Conservation (phyloP, 805 yeast genomes). For the Candida tallmaniae region DNA sequence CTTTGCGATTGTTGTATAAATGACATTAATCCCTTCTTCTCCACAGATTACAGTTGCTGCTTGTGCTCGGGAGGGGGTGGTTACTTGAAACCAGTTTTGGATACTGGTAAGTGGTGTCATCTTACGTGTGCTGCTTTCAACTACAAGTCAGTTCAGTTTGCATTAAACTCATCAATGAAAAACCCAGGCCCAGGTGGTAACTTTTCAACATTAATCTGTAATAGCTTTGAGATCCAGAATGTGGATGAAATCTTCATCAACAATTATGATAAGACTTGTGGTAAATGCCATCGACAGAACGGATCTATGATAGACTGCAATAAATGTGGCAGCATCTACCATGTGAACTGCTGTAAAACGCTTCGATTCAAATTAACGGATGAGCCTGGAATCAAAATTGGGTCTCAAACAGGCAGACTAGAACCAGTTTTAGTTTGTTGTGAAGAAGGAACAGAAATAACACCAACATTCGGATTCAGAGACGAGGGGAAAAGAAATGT, state of each 20-base stretch:
- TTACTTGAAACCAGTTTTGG: constrained; percentile 62
- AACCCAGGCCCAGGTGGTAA: background rate
- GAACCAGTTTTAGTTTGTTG: constrained; percentile 43
- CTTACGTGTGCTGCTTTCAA: constrained; percentile 62
- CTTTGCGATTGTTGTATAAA: constrained; percentile 77
- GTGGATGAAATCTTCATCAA: constrained; percentile 23
- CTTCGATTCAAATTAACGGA: constrained; percentile 51
- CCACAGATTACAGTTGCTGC: constrained; percentile 57
- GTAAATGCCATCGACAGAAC: constrained; percentile 36
- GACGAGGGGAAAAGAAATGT: constrained; percentile 25
- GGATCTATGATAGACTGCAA: constrained; percentile 51
- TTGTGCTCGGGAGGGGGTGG: constrained; percentile 60
- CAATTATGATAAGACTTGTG: constrained; percentile 35
- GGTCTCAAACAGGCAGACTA: constrained; percentile 33
- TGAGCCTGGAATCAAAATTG: constrained; percentile 23
- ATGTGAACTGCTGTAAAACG: constrained; percentile 54
- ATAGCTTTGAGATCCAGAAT: constrained; percentile 22
- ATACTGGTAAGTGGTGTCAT: constrained; percentile 72
- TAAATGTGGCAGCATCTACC: constrained; percentile 37
- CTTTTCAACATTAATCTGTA: constrained; percentile 2
- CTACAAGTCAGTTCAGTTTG: constrained; percentile 25
- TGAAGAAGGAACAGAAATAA: constrained; percentile 1
- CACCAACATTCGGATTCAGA: constrained; percentile 21
- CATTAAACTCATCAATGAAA: constrained; percentile 1
- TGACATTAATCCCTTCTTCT: constrained; percentile 54